Base-by-base conservation (phyloP, 768 basidiomycete genomes). In the Agaricus blazei region DNA sequence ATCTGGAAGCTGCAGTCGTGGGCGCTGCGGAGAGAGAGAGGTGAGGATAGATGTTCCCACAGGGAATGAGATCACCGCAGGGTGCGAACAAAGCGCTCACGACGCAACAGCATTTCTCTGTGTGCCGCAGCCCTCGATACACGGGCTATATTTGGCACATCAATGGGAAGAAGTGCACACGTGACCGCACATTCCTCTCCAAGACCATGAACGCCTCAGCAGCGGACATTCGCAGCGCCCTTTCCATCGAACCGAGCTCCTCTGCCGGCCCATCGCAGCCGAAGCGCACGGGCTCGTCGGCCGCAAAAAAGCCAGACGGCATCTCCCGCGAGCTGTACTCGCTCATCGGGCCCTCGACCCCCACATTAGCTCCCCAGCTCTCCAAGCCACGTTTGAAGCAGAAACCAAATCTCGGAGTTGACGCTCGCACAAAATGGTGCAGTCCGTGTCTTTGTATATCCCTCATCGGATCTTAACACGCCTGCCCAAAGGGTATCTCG, bases 251-350 rank as follows among this genome's bases (percentile, higher is more conserved):
- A 23, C 56, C 68, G 2, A 70, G 74, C 3, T 64, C 75, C 29
- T 66, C 74, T 7, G 64, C 76, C 7, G 73, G 75, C 3, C 73
- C 79, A 2, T 70, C 79, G n/a, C 79, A 76, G 38, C 65, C 67
- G 1, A 81, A 79, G 62, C 80, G 61, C 57, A 70, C 3, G 36
- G 66, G 24, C 8, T 52, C 72, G n/a, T 15, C 71, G 2, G 64
- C 75, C 11, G 64, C 73, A 15, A 79, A 80, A 64, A 92, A 90
- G 69, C 90, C 90, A 3, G 91, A 93, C 19, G 95, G 96, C 19
- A 94, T 98, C 58, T 88, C 93, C 0, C 78, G 94, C 61, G 95
- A 98, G 69, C 79, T 99, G 2, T 98, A 90, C 72, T 86, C 90
- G 1, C 83, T 99, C 57, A 98, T 99, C 60, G 96, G 96, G n/a